Evolutionary conservation across 352 stramenopile genomes (phyloP), one percentile per base, ranked within the genome.

Genomic region (Phytopythium kandeliae): DNA sequence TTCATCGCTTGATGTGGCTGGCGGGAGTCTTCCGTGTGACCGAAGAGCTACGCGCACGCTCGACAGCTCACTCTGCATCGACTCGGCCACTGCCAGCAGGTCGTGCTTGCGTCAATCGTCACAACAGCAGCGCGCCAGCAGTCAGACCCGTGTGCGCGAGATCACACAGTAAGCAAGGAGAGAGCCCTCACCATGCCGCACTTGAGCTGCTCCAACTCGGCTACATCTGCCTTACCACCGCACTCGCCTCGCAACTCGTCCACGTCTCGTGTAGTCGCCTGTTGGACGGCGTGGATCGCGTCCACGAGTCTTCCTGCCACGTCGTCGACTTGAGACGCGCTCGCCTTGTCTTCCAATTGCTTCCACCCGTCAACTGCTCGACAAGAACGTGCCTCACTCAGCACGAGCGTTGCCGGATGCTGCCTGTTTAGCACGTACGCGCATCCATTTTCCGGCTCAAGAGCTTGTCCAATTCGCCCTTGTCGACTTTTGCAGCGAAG

Each of bases 31-130:
- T 0, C 30, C 12, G 10, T n/a, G 40, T 9, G 65, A 66, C 24
- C 69, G 62, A 1, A 76, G 12, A 13, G 73, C 38, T 36, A 65
- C 48, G 37, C 63, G 59, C 9, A 61, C 67, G 51, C 46, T 51
- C 16, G 38, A 60, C 12, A 73, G 35, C 17, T 79, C 71, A 8
- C 63, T 58, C 35, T 82, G 71, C 24, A 78, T 54, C 2, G 69
- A 75, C 57, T 82, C 69, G 13, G 63, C 69, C 21, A 79, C 58
- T 1, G 58, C 68, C 26, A 79, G n/a, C 25, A 82, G 28, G 10
- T 73, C 70, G 35, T 75, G 56, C 69, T 82, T 21, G 5, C 22
- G 21, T 10, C 40, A 44, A 26, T n/a, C 16, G 33, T 15, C 47
- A 16, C 28, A 40, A 43, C 28, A 21, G 28, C 11, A 8, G 9